These are phyloP conservation scores for Phytopythium delawarense DNA, from an alignment of 352 stramenopile genomes.

Conservation along the genomic window DNA sequence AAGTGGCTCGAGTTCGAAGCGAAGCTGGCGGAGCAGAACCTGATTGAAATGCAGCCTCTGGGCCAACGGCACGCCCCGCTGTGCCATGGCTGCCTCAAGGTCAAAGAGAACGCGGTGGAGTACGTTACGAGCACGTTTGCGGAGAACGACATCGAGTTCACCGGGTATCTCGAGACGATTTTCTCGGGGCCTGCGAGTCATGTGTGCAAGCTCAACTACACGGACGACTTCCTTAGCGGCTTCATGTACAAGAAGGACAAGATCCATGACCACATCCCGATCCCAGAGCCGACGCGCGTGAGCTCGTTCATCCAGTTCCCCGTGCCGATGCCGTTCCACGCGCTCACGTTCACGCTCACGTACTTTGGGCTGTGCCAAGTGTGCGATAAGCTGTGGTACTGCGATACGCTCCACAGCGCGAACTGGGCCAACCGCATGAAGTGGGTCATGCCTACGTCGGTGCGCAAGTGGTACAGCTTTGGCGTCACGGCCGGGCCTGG, in stretches of 20 bases:
- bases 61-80: slow-evolving; percentile 78
- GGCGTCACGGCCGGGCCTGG: slow-evolving; percentile 70
- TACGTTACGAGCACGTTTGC: slow-evolving; percentile 70
- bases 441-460: slow-evolving; percentile 84
- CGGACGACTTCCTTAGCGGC: slow-evolving; percentile 81
- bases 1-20: slow-evolving; percentile 78
- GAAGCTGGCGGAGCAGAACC: slow-evolving; percentile 72
- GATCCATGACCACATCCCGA: slow-evolving; percentile 87
- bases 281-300: slow-evolving; percentile 79
- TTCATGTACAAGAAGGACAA: slow-evolving; percentile 92
- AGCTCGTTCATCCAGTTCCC: slow-evolving; percentile 88
- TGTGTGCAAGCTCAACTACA: slow-evolving; percentile 83
- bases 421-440: slow-evolving; percentile 89
- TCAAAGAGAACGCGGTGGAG: slow-evolving; percentile 75
- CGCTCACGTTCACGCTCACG: slow-evolving; percentile 82
- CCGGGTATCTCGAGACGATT: slow-evolving; percentile 79
- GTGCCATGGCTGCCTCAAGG: slow-evolving; percentile 73
- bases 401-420: slow-evolving; percentile 73
- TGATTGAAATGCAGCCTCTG: slow-evolving; percentile 76
- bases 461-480: slow-evolving; percentile 88
- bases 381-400: slow-evolving; percentile 88
- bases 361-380: slow-evolving; percentile 83
- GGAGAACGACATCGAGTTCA: slow-evolving; percentile 58
- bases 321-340: slow-evolving; percentile 86
- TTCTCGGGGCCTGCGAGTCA: slow-evolving; percentile 77